A percentile compares a stretch with the other conserved stretches of the same genome.
phyloP scores from a whole-genome alignment of 306 rosid species.

The Prunus fruticosa region DNA sequence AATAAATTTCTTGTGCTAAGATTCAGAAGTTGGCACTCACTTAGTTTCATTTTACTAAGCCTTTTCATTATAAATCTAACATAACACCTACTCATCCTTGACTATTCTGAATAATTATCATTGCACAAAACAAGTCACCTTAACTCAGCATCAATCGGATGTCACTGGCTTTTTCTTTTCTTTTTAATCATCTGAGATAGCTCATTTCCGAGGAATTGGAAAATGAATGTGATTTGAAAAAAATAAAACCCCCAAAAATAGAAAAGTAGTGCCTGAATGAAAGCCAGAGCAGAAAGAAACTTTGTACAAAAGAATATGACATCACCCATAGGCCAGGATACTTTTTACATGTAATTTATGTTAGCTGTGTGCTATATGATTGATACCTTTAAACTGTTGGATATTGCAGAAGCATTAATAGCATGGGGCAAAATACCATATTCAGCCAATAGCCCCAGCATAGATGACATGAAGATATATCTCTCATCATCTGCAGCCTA shows the following conservation, averaged over 20 bases:
- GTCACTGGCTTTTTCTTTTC: background rate
- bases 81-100: background rate
- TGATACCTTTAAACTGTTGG: constrained; percentile 72
- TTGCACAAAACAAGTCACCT: background rate
- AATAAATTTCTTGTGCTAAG: background rate
- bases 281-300: no score
- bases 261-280: no score
- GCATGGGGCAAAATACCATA: constrained; percentile 80
- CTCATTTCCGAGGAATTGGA: background rate
- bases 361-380: background rate
- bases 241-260: no score
- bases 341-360: background rate
- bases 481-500: constrained; percentile 87
- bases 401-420: constrained; percentile 75
- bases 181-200: background rate
- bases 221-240: no score
- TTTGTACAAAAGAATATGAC: background rate
- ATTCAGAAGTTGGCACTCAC: background rate
- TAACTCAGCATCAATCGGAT: background rate
- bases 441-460: constrained; percentile 83
- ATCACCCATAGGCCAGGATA: background rate
- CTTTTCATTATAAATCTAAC: background rate
- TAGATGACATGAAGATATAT: constrained; percentile 79
- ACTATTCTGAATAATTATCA: background rate
- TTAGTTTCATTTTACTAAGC: background rate